Evolutionary conservation across 352 stramenopile species (phyloP).

Genomic region (Globisporangium canariense): DNA sequence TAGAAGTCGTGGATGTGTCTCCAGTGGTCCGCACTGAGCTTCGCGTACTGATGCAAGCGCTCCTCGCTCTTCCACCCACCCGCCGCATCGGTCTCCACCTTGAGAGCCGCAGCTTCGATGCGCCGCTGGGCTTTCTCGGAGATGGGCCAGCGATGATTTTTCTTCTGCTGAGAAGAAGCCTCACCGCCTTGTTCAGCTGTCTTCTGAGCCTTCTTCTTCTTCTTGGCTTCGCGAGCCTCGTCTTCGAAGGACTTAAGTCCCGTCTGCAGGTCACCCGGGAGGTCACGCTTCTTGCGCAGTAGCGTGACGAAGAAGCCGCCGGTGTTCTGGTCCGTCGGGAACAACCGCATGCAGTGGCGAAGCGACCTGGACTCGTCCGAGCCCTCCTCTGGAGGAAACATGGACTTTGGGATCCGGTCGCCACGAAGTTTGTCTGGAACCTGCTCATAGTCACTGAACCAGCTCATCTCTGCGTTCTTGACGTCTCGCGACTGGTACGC

Average conservation of each 20-base stretch:
- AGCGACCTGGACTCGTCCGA: conserved; percentile 50
- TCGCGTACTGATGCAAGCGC: conserved; percentile 46
- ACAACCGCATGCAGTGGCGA: conserved; percentile 87
- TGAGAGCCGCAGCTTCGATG: conserved; percentile 11
- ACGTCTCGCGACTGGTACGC: conserved; percentile 58
- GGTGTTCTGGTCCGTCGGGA: conserved; percentile 97
- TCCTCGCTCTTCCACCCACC: conserved; percentile 6
- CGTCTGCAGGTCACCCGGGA: conserved; percentile 31
- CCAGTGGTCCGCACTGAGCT: conserved; percentile 52
- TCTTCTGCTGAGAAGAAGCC: conserved; percentile 13
- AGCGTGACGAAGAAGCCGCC: conserved; percentile 98
- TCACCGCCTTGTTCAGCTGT: conserved; percentile 26
- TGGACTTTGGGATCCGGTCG: conserved; percentile 60
- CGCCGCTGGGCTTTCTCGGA: conserved; percentile 30
- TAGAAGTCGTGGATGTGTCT: conserved; percentile 59
- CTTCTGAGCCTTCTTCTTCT: conserved; percentile 22
- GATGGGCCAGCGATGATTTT: conserved; percentile 36
- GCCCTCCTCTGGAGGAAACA: conserved; percentile 80
- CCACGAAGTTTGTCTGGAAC: conserved; percentile 56
- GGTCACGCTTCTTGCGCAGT: conserved; percentile 73
- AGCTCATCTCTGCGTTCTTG: conserved; percentile 31
- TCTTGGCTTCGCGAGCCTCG: conserved; percentile 11
- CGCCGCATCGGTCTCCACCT: conserved; percentile 10
- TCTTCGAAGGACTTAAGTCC: conserved; percentile 49
- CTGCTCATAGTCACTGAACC: conserved; percentile 53